Conservation (phyloP, 2,329 filamentous ascomycete species). For the Sclerotiophoma versabilis region DNA sequence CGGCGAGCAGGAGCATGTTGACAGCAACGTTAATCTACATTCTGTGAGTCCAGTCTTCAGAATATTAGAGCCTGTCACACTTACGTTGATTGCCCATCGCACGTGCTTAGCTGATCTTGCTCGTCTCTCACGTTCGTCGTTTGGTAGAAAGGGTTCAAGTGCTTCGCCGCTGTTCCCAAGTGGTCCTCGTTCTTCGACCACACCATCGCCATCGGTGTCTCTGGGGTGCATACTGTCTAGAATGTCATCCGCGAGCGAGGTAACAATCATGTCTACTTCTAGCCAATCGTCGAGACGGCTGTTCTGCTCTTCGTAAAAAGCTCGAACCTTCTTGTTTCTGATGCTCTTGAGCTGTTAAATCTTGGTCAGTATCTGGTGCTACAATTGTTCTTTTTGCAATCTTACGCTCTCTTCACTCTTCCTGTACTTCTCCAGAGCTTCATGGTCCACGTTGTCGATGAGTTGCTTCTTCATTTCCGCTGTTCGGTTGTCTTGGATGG, state of each 20-base stretch:
- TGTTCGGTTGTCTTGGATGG: slow-evolving; percentile 55
- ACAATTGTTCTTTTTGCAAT: background rate
- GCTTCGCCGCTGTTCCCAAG: slow-evolving; percentile 58
- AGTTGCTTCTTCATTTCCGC: slow-evolving; percentile 59
- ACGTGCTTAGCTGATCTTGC: slow-evolving; percentile 57
- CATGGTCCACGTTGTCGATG: slow-evolving; percentile 55
- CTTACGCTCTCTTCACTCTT: slow-evolving; percentile 59
- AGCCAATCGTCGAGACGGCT: slow-evolving; percentile 63
- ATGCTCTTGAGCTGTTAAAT: slow-evolving; percentile 56
- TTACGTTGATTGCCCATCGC: slow-evolving; percentile 63
- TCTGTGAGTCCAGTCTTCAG: slow-evolving; percentile 4
- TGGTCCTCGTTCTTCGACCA: slow-evolving; percentile 60
- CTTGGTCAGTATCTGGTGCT: background rate
- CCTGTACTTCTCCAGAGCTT: slow-evolving; percentile 58
- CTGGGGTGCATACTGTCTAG: slow-evolving; percentile 65
- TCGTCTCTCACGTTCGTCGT: slow-evolving; percentile 61
- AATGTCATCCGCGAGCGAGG: slow-evolving; percentile 64
- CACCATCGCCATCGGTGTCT: slow-evolving; percentile 64
- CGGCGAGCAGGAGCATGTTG: slow-evolving; percentile 63
- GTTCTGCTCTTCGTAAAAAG: slow-evolving; percentile 65
- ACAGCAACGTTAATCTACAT: slow-evolving; percentile 64
- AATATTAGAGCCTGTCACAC: slow-evolving; percentile 1
- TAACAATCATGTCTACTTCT: slow-evolving; percentile 65
- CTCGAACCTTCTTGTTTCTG: slow-evolving; percentile 59
- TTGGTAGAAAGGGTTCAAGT: slow-evolving; percentile 63